These are phyloP conservation scores for Chimonanthus salicifolius DNA, from an alignment of 164 flowering plant species.

Conservation along the genomic window DNA sequence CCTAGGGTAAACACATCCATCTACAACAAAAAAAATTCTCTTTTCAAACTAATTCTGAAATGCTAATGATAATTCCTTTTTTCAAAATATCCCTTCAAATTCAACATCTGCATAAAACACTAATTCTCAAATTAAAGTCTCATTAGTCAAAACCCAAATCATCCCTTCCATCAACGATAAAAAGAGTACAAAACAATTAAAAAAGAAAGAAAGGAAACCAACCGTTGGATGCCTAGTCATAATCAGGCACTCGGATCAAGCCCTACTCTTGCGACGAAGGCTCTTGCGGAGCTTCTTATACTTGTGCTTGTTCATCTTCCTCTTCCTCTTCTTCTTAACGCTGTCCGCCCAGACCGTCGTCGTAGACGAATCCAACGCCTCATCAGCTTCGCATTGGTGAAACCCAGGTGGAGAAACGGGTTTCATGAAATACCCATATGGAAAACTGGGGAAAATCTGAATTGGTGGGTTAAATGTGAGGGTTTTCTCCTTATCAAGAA, in stretches of 20 bases:
- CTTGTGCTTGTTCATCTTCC: slow-evolving; percentile 60
- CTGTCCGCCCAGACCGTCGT: slow-evolving; percentile 36
- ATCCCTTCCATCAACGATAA: background rate
- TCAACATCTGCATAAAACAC: too few species aligned
- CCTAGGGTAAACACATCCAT: too few species aligned
- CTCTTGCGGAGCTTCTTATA: slow-evolving; percentile 41
- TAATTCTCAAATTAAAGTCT: too few species aligned
- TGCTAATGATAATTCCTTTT: too few species aligned
- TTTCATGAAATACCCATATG: slow-evolving; percentile 26
- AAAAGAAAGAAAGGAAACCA: background rate
- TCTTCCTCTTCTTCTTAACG: slow-evolving; percentile 55
- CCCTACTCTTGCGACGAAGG: slow-evolving; percentile 15
- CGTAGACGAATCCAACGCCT: slow-evolving; percentile 4
- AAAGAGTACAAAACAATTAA: background rate
- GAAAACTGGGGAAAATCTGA: slow-evolving; percentile 30
- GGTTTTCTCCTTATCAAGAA: slow-evolving; percentile 2
- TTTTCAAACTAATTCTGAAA: too few species aligned
- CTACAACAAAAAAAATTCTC: too few species aligned
- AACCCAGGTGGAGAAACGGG: slow-evolving; percentile 21
- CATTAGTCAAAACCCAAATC: background rate
- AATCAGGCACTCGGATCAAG: background rate
- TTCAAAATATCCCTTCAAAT: too few species aligned
- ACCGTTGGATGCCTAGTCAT: background rate
- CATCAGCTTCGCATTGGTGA: slow-evolving; percentile 6
- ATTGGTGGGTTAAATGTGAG: background rate